Base-by-base conservation (phyloP, 345 rosid species). In the Gossypium turneri region DNA sequence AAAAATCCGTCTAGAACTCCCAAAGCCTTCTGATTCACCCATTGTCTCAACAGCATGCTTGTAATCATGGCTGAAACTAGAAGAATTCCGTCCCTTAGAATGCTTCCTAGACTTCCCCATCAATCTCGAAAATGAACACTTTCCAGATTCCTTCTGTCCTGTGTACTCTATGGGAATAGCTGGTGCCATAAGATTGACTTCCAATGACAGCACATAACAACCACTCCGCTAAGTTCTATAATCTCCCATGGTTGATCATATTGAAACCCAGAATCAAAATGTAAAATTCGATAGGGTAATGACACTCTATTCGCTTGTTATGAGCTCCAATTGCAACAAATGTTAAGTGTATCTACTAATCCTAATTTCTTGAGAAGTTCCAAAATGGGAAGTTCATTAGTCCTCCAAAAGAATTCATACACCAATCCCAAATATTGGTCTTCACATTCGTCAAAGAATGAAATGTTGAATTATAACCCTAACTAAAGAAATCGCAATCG, bases 81-180 rank as follows among this genome's bases (percentile, higher is more conserved):
- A 82, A 53, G 90, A 80, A 61, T 67, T 87, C 73, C 90, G 90
- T 17, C 73, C 92, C 84, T 90, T 88, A 13, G 88, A 83, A 78
- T 81, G 84, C 79, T 90, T 86, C 75, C 86, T 77, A 6, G 92
- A 88, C 82, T 94, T 94, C 67, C 90, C 92, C 95, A 88, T 90
- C 70, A 58, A 56, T 83, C 76, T 84, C 2, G 85, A 70, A 50
- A 77, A 74, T 51, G 75, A 78, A 77, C 75, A 74, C 81, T 79
- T 83, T 29, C 62, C 76, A 2, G 81, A 80, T 75, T 76, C 86
- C 79, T 84, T 86, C 85, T 80, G 87, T 67, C 92, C 88, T 59
- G 53, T 59, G 74, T 83, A 88, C 75, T 85, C 91, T 89, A 90
- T 77, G 56, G 87, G 92, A 80, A 86, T 77, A 81, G 82, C 78